Evolutionary conservation across 257 asterid species (phyloP).

Genomic region (Misopates orontium): DNA sequence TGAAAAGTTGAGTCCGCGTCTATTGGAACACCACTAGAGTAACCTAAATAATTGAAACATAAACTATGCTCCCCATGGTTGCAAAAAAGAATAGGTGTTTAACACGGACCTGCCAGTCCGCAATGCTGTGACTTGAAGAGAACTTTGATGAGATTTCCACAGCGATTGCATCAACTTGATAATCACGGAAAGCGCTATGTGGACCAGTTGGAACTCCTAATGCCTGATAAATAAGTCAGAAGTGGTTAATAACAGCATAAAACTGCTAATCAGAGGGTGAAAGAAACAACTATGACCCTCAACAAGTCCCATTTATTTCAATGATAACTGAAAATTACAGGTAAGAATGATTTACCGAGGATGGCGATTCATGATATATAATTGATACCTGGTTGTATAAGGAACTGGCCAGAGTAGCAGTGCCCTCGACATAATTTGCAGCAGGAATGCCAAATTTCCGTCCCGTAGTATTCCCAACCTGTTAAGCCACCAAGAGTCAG

Average conservation of each 20-base stretch:
- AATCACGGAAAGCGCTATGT: conserved; percentile 97
- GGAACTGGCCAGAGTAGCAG: conserved; percentile 91
- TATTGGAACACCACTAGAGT: too few species aligned
- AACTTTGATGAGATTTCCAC: conserved; percentile 69
- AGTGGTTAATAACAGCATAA: not conserved
- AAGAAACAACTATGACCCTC: not conserved
- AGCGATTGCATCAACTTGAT: conserved; percentile 92
- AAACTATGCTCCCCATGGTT: too few species aligned
- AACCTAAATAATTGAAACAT: too few species aligned
- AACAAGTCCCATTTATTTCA: too few species aligned
- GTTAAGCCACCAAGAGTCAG: conserved; percentile 71
- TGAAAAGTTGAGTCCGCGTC: too few species aligned
- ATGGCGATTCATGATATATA: conserved; percentile 24
- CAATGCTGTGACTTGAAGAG: conserved; percentile 48
- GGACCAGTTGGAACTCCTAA: conserved; percentile 96
- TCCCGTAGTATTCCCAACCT: conserved; percentile 62
- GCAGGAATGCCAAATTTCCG: conserved; percentile 65
- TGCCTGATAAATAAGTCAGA: conserved; percentile 50
- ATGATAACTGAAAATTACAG: too few species aligned
- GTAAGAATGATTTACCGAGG: too few species aligned
- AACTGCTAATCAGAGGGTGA: conserved; percentile 13
- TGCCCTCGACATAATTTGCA: conserved; percentile 81
- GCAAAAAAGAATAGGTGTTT: not conserved
- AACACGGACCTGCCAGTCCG: conserved; percentile 75
- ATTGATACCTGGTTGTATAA: conserved; percentile 74